Evolutionary conservation across 2,329 filamentous ascomycete genomes (phyloP), one percentile per base, ranked within the genome.

Genomic region (Herpotrichia juniperi): DNA sequence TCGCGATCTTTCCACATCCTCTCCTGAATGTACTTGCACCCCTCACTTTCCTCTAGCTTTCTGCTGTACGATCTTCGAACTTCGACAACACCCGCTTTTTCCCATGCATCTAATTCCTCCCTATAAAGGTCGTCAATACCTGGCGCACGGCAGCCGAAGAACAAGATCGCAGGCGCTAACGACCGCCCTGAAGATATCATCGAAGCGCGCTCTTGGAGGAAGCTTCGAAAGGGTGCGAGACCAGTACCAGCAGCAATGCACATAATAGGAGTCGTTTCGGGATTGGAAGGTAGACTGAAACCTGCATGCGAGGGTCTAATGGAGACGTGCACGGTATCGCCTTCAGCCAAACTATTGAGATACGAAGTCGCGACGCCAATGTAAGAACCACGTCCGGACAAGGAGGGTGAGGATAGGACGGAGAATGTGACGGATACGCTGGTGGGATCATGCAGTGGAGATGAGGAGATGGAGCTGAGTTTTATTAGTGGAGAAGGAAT

Each of bases 371-470:
- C 63, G 17, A 75, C 73, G 46, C 74, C 74, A 14, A 31, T 19
- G 40, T 68, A 58, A 50, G 64, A 65, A 16, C 75, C 77, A 1
- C 79, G 77, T 14, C 46, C 52, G 22, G 46, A 16, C 11, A 50
- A 30, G 1, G 52, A 43, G 4, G 48, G 30, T 9, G 21, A 75
- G 43, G 84, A 78, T 46, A 88, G 78, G 1, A 90, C 79, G 10
- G 79, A 79, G 74, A 87, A 90, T 7, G 87, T 90, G 22, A 91
- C 77, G 0, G 84, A 83, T 2, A 28, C 34, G 14, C 14, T 42
- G 5, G 12, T 43, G 9, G 48, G 76, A 53, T 84, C 77, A 35
- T 73, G 74, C 0, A 89, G 76, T 0, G 87, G 86, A 3, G 54
- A 57, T 4, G 51, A 54, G 6, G 71, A 63, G 3, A 77, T 62